phyloP scores from a whole-genome alignment of 2,329 filamentous ascomycete species.

The Diplodia seriata region DNA sequence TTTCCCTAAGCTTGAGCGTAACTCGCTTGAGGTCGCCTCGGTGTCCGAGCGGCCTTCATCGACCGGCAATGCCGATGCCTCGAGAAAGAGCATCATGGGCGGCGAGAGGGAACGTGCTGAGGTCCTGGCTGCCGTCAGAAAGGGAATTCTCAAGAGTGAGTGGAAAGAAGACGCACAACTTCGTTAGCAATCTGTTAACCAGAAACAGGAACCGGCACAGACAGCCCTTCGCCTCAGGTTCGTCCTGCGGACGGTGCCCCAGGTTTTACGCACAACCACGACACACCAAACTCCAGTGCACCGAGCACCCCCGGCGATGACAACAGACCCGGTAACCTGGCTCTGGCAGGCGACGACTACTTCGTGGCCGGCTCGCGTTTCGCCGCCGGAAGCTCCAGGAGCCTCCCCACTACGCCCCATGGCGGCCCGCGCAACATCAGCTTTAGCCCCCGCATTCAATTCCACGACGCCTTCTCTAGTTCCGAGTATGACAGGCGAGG shows the following conservation, averaged over 20 bases:
- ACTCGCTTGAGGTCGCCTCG: slow-evolving; percentile 72
- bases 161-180: slow-evolving; percentile 29
- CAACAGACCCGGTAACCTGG: slow-evolving; percentile 66
- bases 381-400: slow-evolving; percentile 74
- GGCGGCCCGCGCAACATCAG: slow-evolving; percentile 66
- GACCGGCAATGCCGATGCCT: slow-evolving; percentile 53
- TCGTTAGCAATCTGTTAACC: slow-evolving; percentile 35
- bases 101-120: slow-evolving; percentile 90
- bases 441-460: slow-evolving; percentile 92
- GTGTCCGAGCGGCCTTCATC: slow-evolving; percentile 54
- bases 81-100: slow-evolving; percentile 87
- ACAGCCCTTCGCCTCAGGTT: slow-evolving; percentile 72
- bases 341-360: slow-evolving; percentile 85
- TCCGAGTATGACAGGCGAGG: slow-evolving; percentile 95
- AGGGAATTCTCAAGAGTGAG: slow-evolving; percentile 93
- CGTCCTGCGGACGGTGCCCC: slow-evolving; percentile 65
- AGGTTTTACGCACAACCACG: slow-evolving; percentile 59
- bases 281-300: slow-evolving; percentile 83
- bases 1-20: slow-evolving; percentile 83
- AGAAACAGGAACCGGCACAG: slow-evolving; percentile 62
- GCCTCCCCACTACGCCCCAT: slow-evolving; percentile 78
- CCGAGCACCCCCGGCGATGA: slow-evolving; percentile 89
- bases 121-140: slow-evolving; percentile 88
- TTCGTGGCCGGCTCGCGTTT: slow-evolving; percentile 80
- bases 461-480: slow-evolving; percentile 95